Conservation (phyloP, 306 rosid genomes). For the Citrullus colocynthis region DNA sequence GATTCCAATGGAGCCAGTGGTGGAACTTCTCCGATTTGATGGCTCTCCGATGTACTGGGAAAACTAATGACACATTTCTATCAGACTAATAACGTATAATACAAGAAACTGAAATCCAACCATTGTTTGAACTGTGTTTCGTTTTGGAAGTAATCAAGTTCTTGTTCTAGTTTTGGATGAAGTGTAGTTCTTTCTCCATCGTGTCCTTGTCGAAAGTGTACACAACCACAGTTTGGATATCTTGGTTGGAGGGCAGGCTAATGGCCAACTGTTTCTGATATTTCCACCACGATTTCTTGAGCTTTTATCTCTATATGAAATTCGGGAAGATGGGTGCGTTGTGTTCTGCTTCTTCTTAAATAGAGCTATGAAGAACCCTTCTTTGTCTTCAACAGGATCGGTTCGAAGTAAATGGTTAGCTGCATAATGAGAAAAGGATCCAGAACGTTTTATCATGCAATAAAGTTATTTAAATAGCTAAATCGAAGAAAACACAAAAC, state of each 20-base stretch:
- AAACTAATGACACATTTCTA: neutral
- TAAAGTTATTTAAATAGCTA: neutral
- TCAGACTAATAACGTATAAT: neutral
- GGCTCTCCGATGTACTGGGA: neutral
- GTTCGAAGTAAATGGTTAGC: slow-evolving; percentile 34
- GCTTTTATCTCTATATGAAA: neutral
- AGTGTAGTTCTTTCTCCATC: neutral
- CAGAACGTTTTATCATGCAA: neutral
- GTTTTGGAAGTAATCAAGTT: neutral
- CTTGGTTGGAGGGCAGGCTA: slow-evolving; percentile 10
- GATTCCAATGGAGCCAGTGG: neutral
- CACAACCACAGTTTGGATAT: slow-evolving; percentile 24
- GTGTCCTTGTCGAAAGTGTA: neutral
- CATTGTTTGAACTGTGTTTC: neutral
- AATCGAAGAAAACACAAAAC: neutral
- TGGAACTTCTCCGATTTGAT: neutral
- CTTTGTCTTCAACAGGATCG: slow-evolving; percentile 55
- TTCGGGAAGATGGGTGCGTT: neutral
- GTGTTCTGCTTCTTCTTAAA: slow-evolving; percentile 25
- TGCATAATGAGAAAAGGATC: neutral
- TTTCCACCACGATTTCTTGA: neutral
- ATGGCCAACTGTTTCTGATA: neutral
- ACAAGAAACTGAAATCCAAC: neutral
- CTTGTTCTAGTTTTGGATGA: neutral
- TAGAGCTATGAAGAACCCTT: slow-evolving; percentile 81